A percentile compares a stretch with the other conserved stretches of the same genome.
Conservation (phyloP, 2,329 filamentous ascomycete genomes). For the Knoxdaviesia capensis region DNA sequence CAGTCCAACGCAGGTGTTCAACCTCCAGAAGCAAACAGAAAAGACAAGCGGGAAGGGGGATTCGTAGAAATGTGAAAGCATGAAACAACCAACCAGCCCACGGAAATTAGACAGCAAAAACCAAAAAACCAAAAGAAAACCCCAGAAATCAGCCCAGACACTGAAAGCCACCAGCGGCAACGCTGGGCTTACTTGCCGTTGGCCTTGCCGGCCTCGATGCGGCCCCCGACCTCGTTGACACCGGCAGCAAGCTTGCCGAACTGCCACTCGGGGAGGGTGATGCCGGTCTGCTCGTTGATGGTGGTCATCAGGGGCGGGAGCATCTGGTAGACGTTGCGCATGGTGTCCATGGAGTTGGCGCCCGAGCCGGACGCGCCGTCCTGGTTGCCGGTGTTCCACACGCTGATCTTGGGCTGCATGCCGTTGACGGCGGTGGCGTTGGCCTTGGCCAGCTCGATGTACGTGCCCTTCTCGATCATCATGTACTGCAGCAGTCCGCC, state of each 20-base stretch:
- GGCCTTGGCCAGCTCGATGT: slow-evolving; percentile 55
- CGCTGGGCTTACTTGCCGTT: slow-evolving; percentile 3
- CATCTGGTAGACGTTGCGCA: slow-evolving; percentile 70
- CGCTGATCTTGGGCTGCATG: slow-evolving; percentile 71
- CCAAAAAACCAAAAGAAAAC: not conserved
- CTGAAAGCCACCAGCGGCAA: not conserved
- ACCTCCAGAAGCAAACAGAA: not conserved
- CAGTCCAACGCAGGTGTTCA: too few species aligned
- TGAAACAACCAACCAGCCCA: not conserved
- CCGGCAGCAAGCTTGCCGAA: slow-evolving; percentile 26
- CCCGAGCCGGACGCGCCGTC: slow-evolving; percentile 19
- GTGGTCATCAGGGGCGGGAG: slow-evolving; percentile 67
- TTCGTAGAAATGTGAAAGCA: not conserved
- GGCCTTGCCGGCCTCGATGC: slow-evolving; percentile 5
- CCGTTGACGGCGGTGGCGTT: slow-evolving; percentile 60
- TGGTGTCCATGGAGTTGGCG: slow-evolving; percentile 33
- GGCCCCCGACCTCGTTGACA: slow-evolving; percentile 9
- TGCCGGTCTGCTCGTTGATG: slow-evolving; percentile 77
- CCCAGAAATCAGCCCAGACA: not conserved
- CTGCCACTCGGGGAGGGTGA: slow-evolving; percentile 60
- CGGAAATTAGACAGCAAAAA: not conserved
- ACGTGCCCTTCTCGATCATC: slow-evolving; percentile 72
- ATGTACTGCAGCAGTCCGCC: slow-evolving; percentile 63
- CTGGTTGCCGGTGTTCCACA: slow-evolving; percentile 61
- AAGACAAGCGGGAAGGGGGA: not conserved